These are phyloP conservation scores for Saturnispora kantuleensis DNA, from an alignment of 805 yeast species.

Conservation along the genomic window DNA sequence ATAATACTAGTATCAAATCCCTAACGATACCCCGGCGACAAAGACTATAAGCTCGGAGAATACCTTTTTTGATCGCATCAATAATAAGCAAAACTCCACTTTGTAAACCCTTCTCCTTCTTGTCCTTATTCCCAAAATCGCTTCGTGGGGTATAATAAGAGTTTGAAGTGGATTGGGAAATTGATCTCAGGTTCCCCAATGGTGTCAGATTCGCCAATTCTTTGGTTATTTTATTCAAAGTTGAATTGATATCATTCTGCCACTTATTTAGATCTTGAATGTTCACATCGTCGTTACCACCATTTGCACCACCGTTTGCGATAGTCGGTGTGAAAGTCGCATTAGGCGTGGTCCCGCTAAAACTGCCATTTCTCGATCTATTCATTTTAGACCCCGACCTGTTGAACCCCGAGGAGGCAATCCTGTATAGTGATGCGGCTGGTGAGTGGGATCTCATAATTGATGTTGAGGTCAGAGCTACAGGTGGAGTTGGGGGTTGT, in stretches of 20 bases:
- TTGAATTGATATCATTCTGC: slow-evolving; percentile 43
- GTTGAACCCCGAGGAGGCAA: slow-evolving; percentile 24
- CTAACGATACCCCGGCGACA: not conserved
- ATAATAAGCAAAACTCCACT: too few relatives aligned
- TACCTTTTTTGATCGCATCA: not conserved
- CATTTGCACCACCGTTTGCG: not conserved
- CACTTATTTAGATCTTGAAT: slow-evolving; percentile 36
- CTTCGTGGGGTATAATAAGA: slow-evolving; percentile 5
- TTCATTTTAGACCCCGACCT: slow-evolving; percentile 20
- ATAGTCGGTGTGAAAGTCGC: not conserved
- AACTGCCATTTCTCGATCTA: slow-evolving; percentile 11
- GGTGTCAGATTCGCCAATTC: slow-evolving; percentile 24
- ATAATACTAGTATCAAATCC: not conserved
- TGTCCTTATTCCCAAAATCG: not conserved
- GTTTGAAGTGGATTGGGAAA: slow-evolving; percentile 9
- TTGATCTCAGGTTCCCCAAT: slow-evolving; percentile 7
- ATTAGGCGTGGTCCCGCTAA: slow-evolving; percentile 4
- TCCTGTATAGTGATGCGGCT: slow-evolving; percentile 25
- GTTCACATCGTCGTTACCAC: slow-evolving; percentile 14
- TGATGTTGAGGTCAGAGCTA: not conserved
- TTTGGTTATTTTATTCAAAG: slow-evolving; percentile 35
- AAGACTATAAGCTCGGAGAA: too few relatives aligned
- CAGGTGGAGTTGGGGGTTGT: not conserved
- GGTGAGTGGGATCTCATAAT: slow-evolving; percentile 24
- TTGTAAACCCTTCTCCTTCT: slow-evolving; percentile 1